These are phyloP conservation scores for Mycena amicta DNA, from an alignment of 768 basidiomycete genomes.

Conservation along the genomic window DNA sequence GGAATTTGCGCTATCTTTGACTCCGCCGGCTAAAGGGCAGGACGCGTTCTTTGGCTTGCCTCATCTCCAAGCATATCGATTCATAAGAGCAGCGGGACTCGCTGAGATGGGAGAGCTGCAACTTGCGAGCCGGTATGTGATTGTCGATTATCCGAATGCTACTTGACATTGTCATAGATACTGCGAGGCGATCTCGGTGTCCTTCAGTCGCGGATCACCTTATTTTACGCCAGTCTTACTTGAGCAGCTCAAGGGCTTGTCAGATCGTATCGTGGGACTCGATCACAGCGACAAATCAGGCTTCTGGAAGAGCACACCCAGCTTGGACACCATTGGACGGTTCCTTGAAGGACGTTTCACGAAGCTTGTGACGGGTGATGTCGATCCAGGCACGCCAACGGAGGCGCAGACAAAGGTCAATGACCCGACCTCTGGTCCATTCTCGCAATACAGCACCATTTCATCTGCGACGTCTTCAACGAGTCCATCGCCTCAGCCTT, in stretches of 20 bases:
- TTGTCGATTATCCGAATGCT: too few relatives aligned
- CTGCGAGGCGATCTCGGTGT: constrained; percentile 83
- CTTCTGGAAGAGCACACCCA: constrained; percentile 92
- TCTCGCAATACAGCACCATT: constrained; percentile 91
- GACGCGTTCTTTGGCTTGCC: constrained; percentile 82
- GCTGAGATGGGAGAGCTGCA: constrained; percentile 83
- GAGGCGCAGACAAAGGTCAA: constrained; percentile 39
- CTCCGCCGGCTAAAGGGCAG: constrained; percentile 77
- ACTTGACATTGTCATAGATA: too few relatives aligned
- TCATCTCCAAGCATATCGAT: constrained; percentile 85
- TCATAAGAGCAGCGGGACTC: constrained; percentile 73
- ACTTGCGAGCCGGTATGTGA: constrained; percentile 70
- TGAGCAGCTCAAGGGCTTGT: constrained; percentile 76
- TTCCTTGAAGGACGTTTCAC: constrained; percentile 93
- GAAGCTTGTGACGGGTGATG: constrained; percentile 93
- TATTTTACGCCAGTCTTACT: constrained; percentile 68
- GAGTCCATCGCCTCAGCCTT: constrained; percentile 75
- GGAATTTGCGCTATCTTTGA: constrained; percentile 86
- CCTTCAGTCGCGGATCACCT: constrained; percentile 62
- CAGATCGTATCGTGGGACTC: constrained; percentile 75
- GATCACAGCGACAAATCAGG: constrained; percentile 74
- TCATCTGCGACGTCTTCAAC: constrained; percentile 78
- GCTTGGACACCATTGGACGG: constrained; percentile 85
- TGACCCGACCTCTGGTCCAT: constrained; percentile 68
- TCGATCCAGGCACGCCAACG: constrained; percentile 49